Evolutionary conservation across 1,284 basidiomycete species (phyloP).

Genomic region (Coriolopsis trogii): DNA sequence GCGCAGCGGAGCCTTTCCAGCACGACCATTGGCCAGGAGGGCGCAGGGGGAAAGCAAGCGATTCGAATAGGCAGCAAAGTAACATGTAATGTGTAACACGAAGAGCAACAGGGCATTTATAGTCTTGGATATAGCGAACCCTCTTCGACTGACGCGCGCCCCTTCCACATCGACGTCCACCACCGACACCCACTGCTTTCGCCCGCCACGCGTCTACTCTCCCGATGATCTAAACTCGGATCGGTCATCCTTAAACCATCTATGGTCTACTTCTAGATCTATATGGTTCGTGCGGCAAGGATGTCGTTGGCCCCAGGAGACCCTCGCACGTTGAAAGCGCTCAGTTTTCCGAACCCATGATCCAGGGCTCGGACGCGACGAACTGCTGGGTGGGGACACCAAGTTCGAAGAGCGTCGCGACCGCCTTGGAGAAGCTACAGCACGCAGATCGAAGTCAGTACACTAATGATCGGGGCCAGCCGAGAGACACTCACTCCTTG

Average conservation of each 20-base stretch:
- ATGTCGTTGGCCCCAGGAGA: background rate
- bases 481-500: conserved; percentile 70
- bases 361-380: conserved; percentile 70
- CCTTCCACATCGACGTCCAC: no score
- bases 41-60: background rate
- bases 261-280: conserved; percentile 13
- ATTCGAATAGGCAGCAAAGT: background rate
- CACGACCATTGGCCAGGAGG: background rate
- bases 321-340: background rate
- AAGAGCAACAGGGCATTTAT: no score
- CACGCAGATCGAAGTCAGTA: conserved; percentile 4
- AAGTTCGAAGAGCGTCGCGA: conserved; percentile 83
- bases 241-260: background rate
- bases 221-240: background rate
- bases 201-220: background rate
- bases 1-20: conserved; percentile 1
- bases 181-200: background rate
- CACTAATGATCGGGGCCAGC: background rate
- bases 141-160: no score
- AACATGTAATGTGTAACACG: no score
- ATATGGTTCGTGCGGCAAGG: background rate
- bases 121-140: no score
- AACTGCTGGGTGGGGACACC: conserved; percentile 86
- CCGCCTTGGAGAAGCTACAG: conserved; percentile 76
- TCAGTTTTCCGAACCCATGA: conserved; percentile 64